Evolutionary conservation across 2,329 filamentous ascomycete species (phyloP).

Genomic region (Chaetomiaceae sp.): DNA sequence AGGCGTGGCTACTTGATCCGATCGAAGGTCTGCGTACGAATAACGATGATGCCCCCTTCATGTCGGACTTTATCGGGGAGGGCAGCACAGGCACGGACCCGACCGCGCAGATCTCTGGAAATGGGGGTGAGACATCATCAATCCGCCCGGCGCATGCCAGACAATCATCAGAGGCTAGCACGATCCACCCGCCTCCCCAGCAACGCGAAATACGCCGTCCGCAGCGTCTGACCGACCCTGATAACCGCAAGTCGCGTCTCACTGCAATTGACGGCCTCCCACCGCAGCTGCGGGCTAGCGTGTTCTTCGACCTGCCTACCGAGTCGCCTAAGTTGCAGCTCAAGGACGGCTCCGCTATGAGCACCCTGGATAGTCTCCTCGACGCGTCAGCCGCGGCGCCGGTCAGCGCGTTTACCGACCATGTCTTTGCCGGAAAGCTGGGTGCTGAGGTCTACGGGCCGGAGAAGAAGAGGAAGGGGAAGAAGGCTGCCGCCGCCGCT

Average conservation of each 20-base stretch:
- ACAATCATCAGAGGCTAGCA: constrained; percentile 24
- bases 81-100: not conserved
- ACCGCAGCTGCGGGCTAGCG: constrained; percentile 81
- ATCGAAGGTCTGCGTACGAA: constrained; percentile 31
- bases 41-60: constrained; percentile 17
- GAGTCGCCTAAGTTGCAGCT: constrained; percentile 48
- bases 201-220: constrained; percentile 29
- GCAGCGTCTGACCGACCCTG: constrained; percentile 27
- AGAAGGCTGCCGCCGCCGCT: constrained; percentile 19
- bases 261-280: constrained; percentile 56
- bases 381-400: constrained; percentile 85
- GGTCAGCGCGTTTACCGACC: constrained; percentile 86
- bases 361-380: constrained; percentile 84
- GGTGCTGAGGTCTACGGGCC: constrained; percentile 70
- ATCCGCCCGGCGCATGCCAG: constrained; percentile 18
- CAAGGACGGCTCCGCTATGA: constrained; percentile 77
- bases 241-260: constrained; percentile 37
- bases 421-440: constrained; percentile 72
- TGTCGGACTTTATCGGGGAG: constrained; percentile 17
- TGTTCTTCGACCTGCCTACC: constrained; percentile 75
- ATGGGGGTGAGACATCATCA: not conserved
- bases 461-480: constrained; percentile 41
- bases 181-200: constrained; percentile 17
- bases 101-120: constrained; percentile 1
- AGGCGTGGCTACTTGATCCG: constrained; percentile 46